Conservation (phyloP, 108 stramenopile species). For the Chaetoceros tenuissimus region DNA sequence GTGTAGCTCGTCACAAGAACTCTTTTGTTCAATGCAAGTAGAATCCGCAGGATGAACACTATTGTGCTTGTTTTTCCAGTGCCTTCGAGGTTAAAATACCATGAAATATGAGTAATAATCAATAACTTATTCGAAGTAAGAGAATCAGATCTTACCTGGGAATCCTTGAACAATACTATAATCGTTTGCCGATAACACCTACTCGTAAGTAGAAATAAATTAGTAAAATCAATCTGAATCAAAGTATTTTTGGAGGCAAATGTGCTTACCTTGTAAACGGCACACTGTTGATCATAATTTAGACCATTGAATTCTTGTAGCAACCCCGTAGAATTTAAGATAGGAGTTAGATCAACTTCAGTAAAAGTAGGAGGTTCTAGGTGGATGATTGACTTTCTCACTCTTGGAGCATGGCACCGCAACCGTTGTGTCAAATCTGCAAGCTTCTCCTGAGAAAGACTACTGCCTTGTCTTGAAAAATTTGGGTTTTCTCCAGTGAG, state of each 20-base stretch:
- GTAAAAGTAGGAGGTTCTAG: constrained; percentile 14
- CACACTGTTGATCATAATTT: constrained; percentile 69
- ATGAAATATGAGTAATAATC: no score
- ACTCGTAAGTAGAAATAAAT: neutral
- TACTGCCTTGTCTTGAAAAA: constrained; percentile 18
- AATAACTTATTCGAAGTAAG: no score
- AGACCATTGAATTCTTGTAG: constrained; percentile 43
- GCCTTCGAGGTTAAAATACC: no score
- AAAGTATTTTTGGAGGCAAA: neutral
- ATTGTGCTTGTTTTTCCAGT: constrained; percentile 87
- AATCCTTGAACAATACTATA: constrained; percentile 77
- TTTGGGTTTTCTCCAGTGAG: constrained; percentile 32
- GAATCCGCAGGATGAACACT: constrained; percentile 72
- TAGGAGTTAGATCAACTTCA: constrained; percentile 18
- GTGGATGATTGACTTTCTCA: constrained; percentile 26
- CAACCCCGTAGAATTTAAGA: constrained; percentile 14
- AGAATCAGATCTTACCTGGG: constrained; percentile 17
- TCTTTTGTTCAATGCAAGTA: constrained; percentile 79
- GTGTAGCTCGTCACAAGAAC: constrained; percentile 95
- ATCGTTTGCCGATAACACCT: constrained; percentile 60
- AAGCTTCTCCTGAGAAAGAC: neutral
- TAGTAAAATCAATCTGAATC: neutral
- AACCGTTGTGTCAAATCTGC: neutral
- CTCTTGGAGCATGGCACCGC: constrained; percentile 11
- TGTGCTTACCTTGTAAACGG: constrained; percentile 48